A percentile compares a stretch with the other conserved stretches of the same genome.
phyloP scores from a whole-genome alignment of 495 filamentous ascomycete genomes.

The Penicillium cinerascens region DNA sequence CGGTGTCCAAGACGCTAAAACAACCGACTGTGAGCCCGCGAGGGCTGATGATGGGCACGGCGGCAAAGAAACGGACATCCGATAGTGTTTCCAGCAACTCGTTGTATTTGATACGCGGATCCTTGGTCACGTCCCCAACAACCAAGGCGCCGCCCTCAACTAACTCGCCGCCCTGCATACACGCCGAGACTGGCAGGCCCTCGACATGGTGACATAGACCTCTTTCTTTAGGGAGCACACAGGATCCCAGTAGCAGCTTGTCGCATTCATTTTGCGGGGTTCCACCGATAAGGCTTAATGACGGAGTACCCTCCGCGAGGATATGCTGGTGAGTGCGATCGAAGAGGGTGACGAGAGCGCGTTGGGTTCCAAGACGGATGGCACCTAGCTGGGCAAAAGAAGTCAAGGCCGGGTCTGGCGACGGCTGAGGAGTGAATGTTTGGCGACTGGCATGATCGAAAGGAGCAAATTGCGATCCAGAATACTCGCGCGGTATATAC shows the following conservation, averaged over 20 bases:
- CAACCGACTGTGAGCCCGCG: conserved; percentile 59
- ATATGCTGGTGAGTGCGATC: conserved; percentile 53
- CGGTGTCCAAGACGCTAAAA: conserved; percentile 53
- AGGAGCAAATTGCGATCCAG: conserved; percentile 1
- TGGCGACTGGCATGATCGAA: conserved; percentile 13
- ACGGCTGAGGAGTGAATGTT: conserved; percentile 19
- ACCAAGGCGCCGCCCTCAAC: conserved; percentile 19
- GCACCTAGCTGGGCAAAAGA: conserved; percentile 60
- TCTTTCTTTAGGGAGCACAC: conserved; percentile 37
- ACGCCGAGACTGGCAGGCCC: not conserved
- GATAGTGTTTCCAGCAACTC: conserved; percentile 34
- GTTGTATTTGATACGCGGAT: conserved; percentile 17
- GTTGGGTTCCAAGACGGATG: conserved; percentile 47
- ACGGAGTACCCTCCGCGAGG: conserved; percentile 55
- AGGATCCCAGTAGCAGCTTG: conserved; percentile 37
- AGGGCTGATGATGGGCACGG: conserved; percentile 56
- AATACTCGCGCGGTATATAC: conserved; percentile 14
- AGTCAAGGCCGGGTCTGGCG: conserved; percentile 54
- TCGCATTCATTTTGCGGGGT: conserved; percentile 26
- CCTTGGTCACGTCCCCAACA: conserved; percentile 11
- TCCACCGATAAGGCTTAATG: conserved; percentile 37
- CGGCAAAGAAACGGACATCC: conserved; percentile 53
- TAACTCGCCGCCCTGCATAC: conserved; percentile 13
- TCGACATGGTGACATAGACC: conserved; percentile 45
- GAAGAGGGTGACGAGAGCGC: conserved; percentile 56